A percentile compares a stretch with the other conserved stretches of the same genome.
Evolutionary conservation across 345 rosid genomes (phyloP).

Genomic region (Gossypium thurberi): DNA sequence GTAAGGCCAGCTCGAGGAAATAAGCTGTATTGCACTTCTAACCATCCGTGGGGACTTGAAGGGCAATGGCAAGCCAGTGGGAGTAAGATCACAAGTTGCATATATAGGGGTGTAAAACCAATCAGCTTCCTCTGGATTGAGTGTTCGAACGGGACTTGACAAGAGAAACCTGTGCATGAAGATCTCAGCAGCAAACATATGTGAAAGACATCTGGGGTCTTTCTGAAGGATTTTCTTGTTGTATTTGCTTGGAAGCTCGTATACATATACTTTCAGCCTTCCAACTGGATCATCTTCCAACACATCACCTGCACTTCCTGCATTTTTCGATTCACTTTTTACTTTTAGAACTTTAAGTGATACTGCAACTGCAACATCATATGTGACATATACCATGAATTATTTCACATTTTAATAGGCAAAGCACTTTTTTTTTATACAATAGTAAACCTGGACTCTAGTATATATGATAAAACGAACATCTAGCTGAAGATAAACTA

Average conservation of each 20-base stretch:
- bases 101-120: slow-evolving; percentile 98
- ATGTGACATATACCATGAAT: no score
- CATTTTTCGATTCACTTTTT: slow-evolving; percentile 11
- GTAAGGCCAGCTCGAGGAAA: slow-evolving; percentile 90
- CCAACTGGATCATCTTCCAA: slow-evolving; percentile 97
- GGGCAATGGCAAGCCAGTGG: slow-evolving; percentile 87
- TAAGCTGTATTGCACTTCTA: slow-evolving; percentile 96
- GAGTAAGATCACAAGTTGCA: slow-evolving; percentile 95
- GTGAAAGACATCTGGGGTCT: slow-evolving; percentile 86
- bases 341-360: not conserved
- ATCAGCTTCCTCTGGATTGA: slow-evolving; percentile 93
- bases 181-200: slow-evolving; percentile 99
- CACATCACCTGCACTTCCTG: slow-evolving; percentile 99
- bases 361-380: not conserved
- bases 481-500: no score
- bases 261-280: slow-evolving; percentile 83
- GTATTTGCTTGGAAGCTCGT: slow-evolving; percentile 95
- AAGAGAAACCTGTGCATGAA: slow-evolving; percentile 92
- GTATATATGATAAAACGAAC: no score
- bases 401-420: no score
- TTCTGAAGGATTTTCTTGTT: slow-evolving; percentile 90
- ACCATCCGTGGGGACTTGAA: slow-evolving; percentile 92
- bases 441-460: no score
- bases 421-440: no score
- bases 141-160: slow-evolving; percentile 91